Evolutionary conservation across 2,329 filamentous ascomycete species (phyloP).

Genomic region (Phialophora chinensis): DNA sequence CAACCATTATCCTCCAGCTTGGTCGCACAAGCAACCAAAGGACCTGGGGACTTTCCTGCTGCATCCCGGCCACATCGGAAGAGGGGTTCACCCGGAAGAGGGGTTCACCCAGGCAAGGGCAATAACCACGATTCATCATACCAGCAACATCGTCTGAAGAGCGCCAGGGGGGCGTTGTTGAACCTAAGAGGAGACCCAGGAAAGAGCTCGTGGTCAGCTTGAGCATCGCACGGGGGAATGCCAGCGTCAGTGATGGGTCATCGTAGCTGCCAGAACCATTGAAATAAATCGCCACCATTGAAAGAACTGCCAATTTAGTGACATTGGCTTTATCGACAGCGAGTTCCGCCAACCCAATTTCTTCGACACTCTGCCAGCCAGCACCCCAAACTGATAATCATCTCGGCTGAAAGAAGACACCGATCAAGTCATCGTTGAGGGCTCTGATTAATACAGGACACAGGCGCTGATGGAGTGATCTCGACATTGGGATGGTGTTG

Average conservation of each 20-base stretch:
- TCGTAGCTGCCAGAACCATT: neutral
- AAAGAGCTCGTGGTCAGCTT: neutral
- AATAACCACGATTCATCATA: neutral
- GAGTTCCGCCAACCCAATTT: too few species aligned
- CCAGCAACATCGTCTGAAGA: neutral
- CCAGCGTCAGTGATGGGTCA: neutral
- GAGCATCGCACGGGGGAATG: neutral
- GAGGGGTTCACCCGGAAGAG: neutral
- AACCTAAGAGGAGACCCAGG: neutral
- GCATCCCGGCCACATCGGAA: neutral
- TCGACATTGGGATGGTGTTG: neutral
- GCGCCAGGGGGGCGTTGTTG: neutral
- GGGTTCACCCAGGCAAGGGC: neutral
- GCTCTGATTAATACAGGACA: neutral
- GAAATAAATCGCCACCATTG: neutral
- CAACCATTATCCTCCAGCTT: neutral
- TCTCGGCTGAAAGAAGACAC: neutral
- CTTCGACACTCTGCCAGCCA: neutral
- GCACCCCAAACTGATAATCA: neutral
- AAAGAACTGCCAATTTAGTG: neutral
- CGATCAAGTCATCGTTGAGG: neutral
- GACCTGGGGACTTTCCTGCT: neutral
- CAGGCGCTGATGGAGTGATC: neutral
- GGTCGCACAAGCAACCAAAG: neutral
- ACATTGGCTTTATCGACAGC: neutral